Conservation (phyloP, 345 rosid genomes). For the Durio zibethinus region DNA sequence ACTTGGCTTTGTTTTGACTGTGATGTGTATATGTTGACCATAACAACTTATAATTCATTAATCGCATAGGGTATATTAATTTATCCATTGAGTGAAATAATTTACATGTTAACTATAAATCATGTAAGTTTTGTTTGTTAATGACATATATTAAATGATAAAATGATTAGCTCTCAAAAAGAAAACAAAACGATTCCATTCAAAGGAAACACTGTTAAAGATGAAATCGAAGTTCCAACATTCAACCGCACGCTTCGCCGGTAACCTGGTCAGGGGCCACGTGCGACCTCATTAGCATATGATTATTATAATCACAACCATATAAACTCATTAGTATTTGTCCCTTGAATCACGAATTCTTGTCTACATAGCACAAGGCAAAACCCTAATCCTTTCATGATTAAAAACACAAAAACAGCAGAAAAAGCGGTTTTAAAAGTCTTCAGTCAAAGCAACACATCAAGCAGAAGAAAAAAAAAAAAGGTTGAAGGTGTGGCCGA, state of each 20-base stretch:
- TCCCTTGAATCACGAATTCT: conserved; percentile 37
- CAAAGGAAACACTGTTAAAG: neutral
- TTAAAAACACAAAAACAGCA: neutral
- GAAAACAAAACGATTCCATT: neutral
- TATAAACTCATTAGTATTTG: neutral
- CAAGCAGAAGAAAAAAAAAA: neutral
- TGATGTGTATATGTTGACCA: too few species aligned
- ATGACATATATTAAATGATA: neutral
- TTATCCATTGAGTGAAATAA: neutral
- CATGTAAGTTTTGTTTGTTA: neutral
- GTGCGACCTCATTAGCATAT: conserved; percentile 37
- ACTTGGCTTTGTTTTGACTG: too few species aligned
- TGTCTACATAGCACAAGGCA: conserved; percentile 33
- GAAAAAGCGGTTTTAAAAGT: conserved; percentile 6
- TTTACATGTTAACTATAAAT: neutral
- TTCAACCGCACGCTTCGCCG: conserved; percentile 38
- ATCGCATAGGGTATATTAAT: too few species aligned
- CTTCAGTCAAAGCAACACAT: conserved; percentile 23
- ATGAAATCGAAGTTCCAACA: conserved; percentile 8
- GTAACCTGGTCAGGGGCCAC: conserved; percentile 28
- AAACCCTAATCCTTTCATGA: conserved; percentile 27
- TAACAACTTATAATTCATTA: too few species aligned
- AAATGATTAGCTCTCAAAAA: neutral
- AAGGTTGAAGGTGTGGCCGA: conserved; percentile 36
- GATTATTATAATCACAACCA: conserved; percentile 31